Conservation (phyloP, 352 stramenopile genomes). For the Globisporangium parvum region DNA sequence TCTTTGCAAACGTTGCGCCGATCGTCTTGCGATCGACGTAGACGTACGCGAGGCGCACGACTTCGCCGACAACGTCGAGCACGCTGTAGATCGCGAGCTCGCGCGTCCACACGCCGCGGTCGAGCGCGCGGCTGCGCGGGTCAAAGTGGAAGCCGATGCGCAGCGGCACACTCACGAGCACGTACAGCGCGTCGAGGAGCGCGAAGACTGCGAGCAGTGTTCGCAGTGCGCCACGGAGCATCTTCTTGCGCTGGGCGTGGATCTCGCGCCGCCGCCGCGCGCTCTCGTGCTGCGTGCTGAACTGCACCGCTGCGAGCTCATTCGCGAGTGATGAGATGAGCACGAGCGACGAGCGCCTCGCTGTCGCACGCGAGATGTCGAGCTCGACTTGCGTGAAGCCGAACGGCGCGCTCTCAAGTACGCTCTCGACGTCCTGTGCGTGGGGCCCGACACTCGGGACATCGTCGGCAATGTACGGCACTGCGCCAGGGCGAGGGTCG, state of each 20-base stretch:
- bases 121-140: constrained; percentile 13
- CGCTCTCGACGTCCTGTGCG: constrained; percentile 6
- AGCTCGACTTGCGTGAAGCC: constrained; percentile 13
- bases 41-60: constrained; percentile 14
- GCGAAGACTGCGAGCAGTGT: constrained; percentile 10
- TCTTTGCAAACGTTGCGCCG: not conserved
- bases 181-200: constrained; percentile 31
- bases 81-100: constrained; percentile 22
- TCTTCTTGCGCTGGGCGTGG: not conserved
- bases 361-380: constrained; percentile 1
- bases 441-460: not conserved
- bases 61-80: constrained; percentile 23
- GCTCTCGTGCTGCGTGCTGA: constrained; percentile 4
- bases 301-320: constrained; percentile 1
- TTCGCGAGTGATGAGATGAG: constrained; percentile 4
- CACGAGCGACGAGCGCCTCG: constrained; percentile 7
- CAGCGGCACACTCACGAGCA: constrained; percentile 30
- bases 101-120: constrained; percentile 16
- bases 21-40: constrained; percentile 10
- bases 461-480: constrained; percentile 11
- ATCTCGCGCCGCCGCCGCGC: constrained; percentile 1
- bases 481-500: not conserved
- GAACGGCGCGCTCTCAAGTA: constrained; percentile 7
- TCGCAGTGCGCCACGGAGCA: not conserved
- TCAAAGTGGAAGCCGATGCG: constrained; percentile 43